A percentile compares a stretch with the other conserved stretches of the same genome.
Conservation (phyloP, 1,139 yeast genomes). For the Kurtzmaniella quercitrusa region DNA sequence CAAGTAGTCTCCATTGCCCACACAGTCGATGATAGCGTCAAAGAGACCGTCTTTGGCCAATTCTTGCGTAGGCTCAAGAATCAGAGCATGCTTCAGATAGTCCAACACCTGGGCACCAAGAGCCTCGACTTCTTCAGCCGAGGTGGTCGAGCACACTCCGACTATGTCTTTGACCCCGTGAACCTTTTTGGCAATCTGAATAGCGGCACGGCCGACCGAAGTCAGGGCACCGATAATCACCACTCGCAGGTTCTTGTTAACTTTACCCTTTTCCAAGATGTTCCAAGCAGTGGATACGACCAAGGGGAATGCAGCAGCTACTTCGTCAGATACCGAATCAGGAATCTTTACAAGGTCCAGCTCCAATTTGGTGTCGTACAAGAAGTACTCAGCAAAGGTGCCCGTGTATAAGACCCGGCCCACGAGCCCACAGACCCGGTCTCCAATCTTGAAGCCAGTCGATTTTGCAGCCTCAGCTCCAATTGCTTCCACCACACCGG, state of each 20-base stretch:
- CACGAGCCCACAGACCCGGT: slow-evolving; percentile 57
- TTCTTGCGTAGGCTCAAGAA: slow-evolving; percentile 21
- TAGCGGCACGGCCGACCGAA: slow-evolving; percentile 59
- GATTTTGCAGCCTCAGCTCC: slow-evolving; percentile 39
- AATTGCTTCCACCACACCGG: slow-evolving; percentile 59
- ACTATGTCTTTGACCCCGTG: slow-evolving; percentile 45
- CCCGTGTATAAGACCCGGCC: slow-evolving; percentile 46
- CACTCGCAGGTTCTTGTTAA: slow-evolving; percentile 28
- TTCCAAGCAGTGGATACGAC: slow-evolving; percentile 56
- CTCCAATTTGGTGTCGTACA: slow-evolving; percentile 41
- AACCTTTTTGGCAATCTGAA: slow-evolving; percentile 51
- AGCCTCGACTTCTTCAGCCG: slow-evolving; percentile 35
- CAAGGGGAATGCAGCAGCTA: slow-evolving; percentile 58
- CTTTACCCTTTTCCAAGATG: slow-evolving; percentile 27
- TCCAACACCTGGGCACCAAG: slow-evolving; percentile 56
- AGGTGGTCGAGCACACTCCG: slow-evolving; percentile 28
- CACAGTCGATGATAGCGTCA: slow-evolving; percentile 32
- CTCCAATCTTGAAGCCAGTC: slow-evolving; percentile 48
- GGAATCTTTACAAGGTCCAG: slow-evolving; percentile 47
- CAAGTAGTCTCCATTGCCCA: slow-evolving; percentile 25
- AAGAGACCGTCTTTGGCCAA: slow-evolving; percentile 24
- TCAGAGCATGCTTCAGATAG: slow-evolving; percentile 31
- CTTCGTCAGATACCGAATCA: slow-evolving; percentile 36
- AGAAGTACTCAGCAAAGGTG: slow-evolving; percentile 39
- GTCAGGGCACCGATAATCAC: slow-evolving; percentile 73